phyloP scores from a whole-genome alignment of 805 yeast species.

The Cephaloascus fragrans region DNA sequence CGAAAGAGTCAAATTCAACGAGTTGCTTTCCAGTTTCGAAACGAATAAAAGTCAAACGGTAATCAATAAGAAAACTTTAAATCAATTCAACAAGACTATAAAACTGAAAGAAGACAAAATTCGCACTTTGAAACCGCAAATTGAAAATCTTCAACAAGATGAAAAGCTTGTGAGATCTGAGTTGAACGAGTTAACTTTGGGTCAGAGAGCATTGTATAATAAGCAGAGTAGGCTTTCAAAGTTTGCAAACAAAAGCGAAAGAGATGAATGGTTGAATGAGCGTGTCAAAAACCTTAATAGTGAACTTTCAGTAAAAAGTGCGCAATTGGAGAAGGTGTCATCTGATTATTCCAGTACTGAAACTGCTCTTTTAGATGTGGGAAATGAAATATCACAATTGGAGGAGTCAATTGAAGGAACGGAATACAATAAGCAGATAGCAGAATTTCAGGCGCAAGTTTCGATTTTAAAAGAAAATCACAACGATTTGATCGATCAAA shows the following conservation, averaged over 20 bases:
- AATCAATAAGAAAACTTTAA: slow-evolving; percentile 10
- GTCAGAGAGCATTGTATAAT: slow-evolving; percentile 50
- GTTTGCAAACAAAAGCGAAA: slow-evolving; percentile 43
- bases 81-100: slow-evolving; percentile 16
- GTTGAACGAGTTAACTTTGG: slow-evolving; percentile 31
- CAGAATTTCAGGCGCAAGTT: slow-evolving; percentile 17
- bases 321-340: slow-evolving; percentile 13
- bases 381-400: slow-evolving; percentile 18
- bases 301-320: slow-evolving; percentile 16
- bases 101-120: slow-evolving; percentile 26
- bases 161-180: slow-evolving; percentile 31
- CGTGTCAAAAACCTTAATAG: slow-evolving; percentile 33
- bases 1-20: slow-evolving; percentile 35
- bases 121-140: slow-evolving; percentile 25
- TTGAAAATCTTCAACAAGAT: slow-evolving; percentile 22
- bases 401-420: slow-evolving; percentile 27
- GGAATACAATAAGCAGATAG: slow-evolving; percentile 16
- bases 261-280: slow-evolving; percentile 56
- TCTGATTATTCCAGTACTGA: slow-evolving; percentile 8
- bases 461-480: slow-evolving; percentile 26
- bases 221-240: slow-evolving; percentile 64
- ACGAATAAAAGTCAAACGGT: slow-evolving; percentile 18
- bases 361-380: slow-evolving; percentile 10
- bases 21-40: slow-evolving; percentile 24
- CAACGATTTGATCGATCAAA: slow-evolving; percentile 44